Evolutionary conservation across 306 rosid species (phyloP).

Genomic region (Fagus crenata): DNA sequence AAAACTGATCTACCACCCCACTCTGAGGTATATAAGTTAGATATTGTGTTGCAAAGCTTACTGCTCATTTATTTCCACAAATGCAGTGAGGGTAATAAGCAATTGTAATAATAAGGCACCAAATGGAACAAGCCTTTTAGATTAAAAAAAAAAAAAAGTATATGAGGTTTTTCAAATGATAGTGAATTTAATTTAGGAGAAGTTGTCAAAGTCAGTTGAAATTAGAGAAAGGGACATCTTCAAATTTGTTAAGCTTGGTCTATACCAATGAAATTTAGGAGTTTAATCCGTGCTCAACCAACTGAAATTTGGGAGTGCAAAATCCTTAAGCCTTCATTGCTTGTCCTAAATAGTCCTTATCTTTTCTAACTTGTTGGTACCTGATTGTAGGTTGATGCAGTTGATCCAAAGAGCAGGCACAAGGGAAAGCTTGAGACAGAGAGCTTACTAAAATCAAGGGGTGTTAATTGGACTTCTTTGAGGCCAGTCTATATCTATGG

Average conservation of each 20-base stretch:
- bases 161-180: background rate
- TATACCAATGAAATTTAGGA: background rate
- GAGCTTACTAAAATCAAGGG: slow-evolving; percentile 65
- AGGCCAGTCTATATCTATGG: slow-evolving; percentile 98
- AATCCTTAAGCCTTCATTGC: background rate
- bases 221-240: background rate
- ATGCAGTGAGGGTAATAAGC: background rate
- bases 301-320: background rate
- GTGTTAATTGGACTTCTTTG: slow-evolving; percentile 88
- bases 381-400: slow-evolving; percentile 67
- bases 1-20: slow-evolving; percentile 86
- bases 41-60: slow-evolving; percentile 14
- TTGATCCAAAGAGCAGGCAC: slow-evolving; percentile 99
- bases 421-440: slow-evolving; percentile 99
- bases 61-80: background rate
- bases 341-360: background rate
- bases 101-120: background rate
- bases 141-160: background rate
- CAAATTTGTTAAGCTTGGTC: background rate
- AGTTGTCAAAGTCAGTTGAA: background rate
- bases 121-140: background rate
- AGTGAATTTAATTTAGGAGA: background rate
- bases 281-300: background rate
- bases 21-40: slow-evolving; percentile 69
- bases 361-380: slow-evolving; percentile 13